Percentiles rank a stretch among this genome's conserved stretches.
These are phyloP conservation scores for Erigeron philadelphicus DNA, from an alignment of 140 eudicot species.

Conservation along the genomic window DNA sequence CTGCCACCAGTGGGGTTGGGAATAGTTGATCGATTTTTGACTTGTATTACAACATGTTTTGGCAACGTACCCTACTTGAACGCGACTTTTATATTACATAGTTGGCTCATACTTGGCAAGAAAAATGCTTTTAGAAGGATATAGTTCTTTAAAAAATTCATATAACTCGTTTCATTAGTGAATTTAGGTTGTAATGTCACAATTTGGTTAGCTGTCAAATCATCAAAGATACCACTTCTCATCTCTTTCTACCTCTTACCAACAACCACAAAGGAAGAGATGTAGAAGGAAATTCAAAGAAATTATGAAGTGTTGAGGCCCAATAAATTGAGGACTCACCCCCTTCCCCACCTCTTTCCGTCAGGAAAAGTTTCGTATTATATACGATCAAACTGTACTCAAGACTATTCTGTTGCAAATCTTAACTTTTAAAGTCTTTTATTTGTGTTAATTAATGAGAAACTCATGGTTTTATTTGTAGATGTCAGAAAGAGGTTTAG, in stretches of 20 bases:
- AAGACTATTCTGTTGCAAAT: slow-evolving; percentile 15
- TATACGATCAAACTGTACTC: background rate
- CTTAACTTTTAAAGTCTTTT: slow-evolving; percentile 2
- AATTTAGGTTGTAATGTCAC: slow-evolving; percentile 27
- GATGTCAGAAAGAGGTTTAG: slow-evolving; percentile 53
- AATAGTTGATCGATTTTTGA: too few species aligned
- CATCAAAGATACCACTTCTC: slow-evolving; percentile 23
- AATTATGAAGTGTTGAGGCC: background rate
- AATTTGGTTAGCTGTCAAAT: slow-evolving; percentile 36
- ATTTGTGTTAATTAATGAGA: background rate
- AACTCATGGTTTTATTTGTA: slow-evolving; percentile 21
- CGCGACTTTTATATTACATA: background rate
- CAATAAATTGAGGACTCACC: background rate
- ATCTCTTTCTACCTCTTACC: slow-evolving; percentile 21
- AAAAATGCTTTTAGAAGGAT: slow-evolving; percentile 8
- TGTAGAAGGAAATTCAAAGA: background rate
- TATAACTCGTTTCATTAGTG: slow-evolving; percentile 20
- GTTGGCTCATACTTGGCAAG: background rate
- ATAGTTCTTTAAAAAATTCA: background rate
- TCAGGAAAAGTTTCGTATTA: too few species aligned
- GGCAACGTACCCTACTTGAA: too few species aligned
- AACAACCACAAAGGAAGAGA: slow-evolving; percentile 27
- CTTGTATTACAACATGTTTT: too few species aligned
- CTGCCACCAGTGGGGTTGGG: too few species aligned
- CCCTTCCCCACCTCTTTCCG: background rate